Conservation (phyloP, 116 monocot species). For the Trichopus zeylanicus region DNA sequence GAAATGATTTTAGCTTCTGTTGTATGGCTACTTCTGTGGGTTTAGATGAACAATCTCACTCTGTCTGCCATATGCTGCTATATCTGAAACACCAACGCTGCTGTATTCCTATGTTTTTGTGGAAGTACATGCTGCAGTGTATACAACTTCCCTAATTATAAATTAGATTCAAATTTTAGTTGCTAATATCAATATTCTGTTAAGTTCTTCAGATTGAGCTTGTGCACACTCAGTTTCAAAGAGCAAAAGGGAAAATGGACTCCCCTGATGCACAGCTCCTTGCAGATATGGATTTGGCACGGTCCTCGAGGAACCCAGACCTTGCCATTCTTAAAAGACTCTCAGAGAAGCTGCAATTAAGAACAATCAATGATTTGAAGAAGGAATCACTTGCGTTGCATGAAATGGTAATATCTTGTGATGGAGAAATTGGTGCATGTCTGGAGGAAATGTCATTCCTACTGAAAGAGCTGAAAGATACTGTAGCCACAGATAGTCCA, state of each 20-base stretch:
- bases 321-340: slow-evolving; percentile 38
- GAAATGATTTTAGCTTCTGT: not conserved
- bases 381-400: slow-evolving; percentile 67
- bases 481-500: slow-evolving; percentile 32
- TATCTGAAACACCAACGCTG: not conserved
- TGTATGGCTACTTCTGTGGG: not conserved
- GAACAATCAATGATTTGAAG: slow-evolving; percentile 56
- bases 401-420: slow-evolving; percentile 52
- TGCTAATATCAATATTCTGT: not conserved
- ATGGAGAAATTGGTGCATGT: slow-evolving; percentile 27
- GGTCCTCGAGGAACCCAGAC: slow-evolving; percentile 24
- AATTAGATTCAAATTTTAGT: not conserved
- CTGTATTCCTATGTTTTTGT: not conserved
- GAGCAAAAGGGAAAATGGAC: slow-evolving; percentile 48
- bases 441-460: slow-evolving; percentile 52
- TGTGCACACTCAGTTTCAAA: slow-evolving; percentile 63
- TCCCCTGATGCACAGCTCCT: slow-evolving; percentile 42
- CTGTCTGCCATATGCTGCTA: not conserved
- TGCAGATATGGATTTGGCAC: slow-evolving; percentile 29
- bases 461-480: slow-evolving; percentile 55
- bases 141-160: not conserved
- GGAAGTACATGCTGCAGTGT: not conserved
- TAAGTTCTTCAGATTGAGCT: slow-evolving; percentile 52
- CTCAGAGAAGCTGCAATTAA: slow-evolving; percentile 72
- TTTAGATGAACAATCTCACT: not conserved